Percentiles rank a stretch among this genome's conserved stretches.
phyloP scores from a whole-genome alignment of 2,329 filamentous ascomycete genomes.

The Fusarium subglutinans region DNA sequence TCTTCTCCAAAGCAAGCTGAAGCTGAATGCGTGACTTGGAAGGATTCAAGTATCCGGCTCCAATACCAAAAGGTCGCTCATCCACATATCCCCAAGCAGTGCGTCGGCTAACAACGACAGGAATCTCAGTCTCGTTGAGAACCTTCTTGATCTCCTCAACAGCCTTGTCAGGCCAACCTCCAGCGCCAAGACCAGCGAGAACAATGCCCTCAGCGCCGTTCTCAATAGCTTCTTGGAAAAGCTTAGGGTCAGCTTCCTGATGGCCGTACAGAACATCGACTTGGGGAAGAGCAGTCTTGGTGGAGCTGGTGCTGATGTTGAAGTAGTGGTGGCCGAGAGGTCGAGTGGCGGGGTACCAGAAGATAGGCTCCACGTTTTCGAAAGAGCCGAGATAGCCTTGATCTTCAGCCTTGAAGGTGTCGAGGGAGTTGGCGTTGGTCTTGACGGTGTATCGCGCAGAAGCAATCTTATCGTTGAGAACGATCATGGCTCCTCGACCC shows the following conservation, averaged over 20 bases:
- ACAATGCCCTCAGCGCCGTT: conserved; percentile 63
- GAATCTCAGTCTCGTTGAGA: conserved; percentile 53
- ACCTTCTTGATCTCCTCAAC: conserved; percentile 52
- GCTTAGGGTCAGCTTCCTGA: conserved; percentile 57
- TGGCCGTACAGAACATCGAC: conserved; percentile 66
- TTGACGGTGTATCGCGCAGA: conserved; percentile 66
- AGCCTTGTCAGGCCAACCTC: conserved; percentile 55
- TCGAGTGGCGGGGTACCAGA: conserved; percentile 63
- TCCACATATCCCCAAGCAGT: conserved; percentile 60
- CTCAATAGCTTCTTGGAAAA: conserved; percentile 57
- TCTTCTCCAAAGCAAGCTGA: conserved; percentile 48
- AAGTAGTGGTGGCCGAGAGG: conserved; percentile 58
- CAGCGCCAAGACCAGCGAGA: conserved; percentile 63
- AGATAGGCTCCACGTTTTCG: conserved; percentile 65
- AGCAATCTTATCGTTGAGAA: conserved; percentile 69
- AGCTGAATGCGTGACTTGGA: conserved; percentile 63
- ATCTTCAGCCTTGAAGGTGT: conserved; percentile 68
- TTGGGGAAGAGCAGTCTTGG: conserved; percentile 54
- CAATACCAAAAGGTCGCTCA: conserved; percentile 47
- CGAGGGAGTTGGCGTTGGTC: conserved; percentile 68
- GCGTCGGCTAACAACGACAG: conserved; percentile 60
- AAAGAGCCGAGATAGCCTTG: conserved; percentile 66
- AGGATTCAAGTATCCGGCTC: conserved; percentile 63
- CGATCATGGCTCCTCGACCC: conserved; percentile 65
- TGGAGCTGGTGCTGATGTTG: conserved; percentile 44